Conservation (phyloP, 1,284 basidiomycete species). For the Ustilago nuda region DNA sequence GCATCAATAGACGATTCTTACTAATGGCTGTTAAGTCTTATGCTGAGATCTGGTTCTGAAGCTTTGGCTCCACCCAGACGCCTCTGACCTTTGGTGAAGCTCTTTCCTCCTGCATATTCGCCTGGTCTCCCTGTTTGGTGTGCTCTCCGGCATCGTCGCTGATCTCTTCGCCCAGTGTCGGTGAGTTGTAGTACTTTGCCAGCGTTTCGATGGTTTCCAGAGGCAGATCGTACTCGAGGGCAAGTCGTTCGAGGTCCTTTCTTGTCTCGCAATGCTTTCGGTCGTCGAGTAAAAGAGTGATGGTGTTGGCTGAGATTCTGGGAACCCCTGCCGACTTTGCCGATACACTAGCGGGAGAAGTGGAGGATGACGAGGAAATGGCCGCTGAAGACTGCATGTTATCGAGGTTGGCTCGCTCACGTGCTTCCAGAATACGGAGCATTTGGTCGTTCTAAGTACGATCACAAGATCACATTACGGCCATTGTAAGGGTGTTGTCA, state of each 20-base stretch:
- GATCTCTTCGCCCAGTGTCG: conserved; percentile 52
- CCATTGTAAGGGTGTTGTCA: background rate
- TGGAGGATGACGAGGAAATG: conserved; percentile 2
- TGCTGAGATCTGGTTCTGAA: conserved; percentile 29
- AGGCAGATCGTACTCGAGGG: conserved; percentile 52
- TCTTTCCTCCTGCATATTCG: conserved; percentile 36
- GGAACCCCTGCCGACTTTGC: conserved; percentile 8
- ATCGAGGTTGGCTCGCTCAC: conserved; percentile 32
- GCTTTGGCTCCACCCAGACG: conserved; percentile 45
- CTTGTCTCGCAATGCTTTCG: conserved; percentile 49
- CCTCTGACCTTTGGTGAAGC: conserved; percentile 38
- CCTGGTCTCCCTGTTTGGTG: conserved; percentile 29
- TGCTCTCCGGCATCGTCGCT: conserved; percentile 23
- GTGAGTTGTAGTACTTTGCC: conserved; percentile 47
- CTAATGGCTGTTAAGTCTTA: background rate
- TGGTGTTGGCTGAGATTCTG: conserved; percentile 39
- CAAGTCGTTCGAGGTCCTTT: conserved; percentile 43
- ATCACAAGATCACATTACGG: background rate
- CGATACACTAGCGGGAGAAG: background rate
- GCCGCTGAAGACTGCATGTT: conserved; percentile 17
- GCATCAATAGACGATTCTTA: background rate
- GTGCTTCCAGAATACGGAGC: conserved; percentile 52
- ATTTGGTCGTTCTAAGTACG: conserved; percentile 44
- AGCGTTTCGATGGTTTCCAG: conserved; percentile 38
- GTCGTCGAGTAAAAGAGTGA: conserved; percentile 47